Base-by-base conservation (phyloP, 371 early-diverging fungal genomes). In the Apophysomyces elegans region DNA sequence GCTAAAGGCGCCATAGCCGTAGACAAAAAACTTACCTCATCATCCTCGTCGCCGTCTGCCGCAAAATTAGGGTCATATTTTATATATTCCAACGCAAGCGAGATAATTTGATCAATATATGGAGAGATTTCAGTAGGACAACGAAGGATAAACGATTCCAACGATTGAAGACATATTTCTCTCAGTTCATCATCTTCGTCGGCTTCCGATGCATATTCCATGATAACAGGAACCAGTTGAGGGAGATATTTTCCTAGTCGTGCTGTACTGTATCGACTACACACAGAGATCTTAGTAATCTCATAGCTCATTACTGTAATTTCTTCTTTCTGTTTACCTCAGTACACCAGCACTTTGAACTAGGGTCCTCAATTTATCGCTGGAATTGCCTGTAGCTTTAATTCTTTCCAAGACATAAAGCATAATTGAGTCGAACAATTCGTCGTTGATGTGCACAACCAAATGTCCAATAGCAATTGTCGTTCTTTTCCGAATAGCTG, bases 61-160 rank as follows among this genome's bases (percentile, higher is more conserved):
- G 85, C 90, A 79, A 93, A 94, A 80, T 96, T 96, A 14, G 97
- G 97, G 65, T 97, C 96, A 65, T 94, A 91, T 66, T 87, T 89
- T 32, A 94, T 70, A 67, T 90, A 92, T 58, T 85, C 84, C 39
- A 94, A 72, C 1, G 87, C 85, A 39, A 90, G 77, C 0, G 68
- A 66, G 44, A 90, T 86, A 46, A 96, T 88, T 7, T 81, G 74
- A 37, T 83, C 72, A 26, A 93, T 81, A 64, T 87, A 86, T 3
- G 85, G 77, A 0, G 85, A 77, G 35, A 92, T 86, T 65, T 90
- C 90, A 5, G 86, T 86, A 0, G 96, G 91, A 72, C 94, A 93
- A 37, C 91, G 84, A 32, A 91, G 73, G 5, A 93, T 84, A 69
- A 95, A 89, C 0, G 94, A 87, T 68, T 96, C 96, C 45, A 96